Conservation (phyloP, 495 filamentous ascomycete genomes). For the Penicillium waksmanii region DNA sequence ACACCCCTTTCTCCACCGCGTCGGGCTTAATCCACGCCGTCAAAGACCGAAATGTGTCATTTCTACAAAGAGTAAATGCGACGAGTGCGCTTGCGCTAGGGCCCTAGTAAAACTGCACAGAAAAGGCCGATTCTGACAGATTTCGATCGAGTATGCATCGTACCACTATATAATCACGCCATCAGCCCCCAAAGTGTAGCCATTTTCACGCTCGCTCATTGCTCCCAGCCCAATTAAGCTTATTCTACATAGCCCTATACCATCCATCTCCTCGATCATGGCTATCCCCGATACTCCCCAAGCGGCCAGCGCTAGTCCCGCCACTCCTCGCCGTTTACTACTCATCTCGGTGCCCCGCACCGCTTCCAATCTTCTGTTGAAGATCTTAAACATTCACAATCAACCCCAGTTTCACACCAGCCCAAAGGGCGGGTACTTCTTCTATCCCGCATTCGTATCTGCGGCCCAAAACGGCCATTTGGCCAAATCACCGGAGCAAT, state of each 20-base stretch:
- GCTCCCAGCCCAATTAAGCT: neutral
- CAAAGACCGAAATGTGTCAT: slow-evolving; percentile 2
- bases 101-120: neutral
- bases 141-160: neutral
- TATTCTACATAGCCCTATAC: neutral
- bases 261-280: neutral
- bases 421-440: slow-evolving; percentile 45
- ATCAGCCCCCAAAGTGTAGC: slow-evolving; percentile 1
- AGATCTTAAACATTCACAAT: slow-evolving; percentile 40
- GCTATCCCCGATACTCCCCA: neutral
- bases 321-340: slow-evolving; percentile 14
- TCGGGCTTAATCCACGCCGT: neutral
- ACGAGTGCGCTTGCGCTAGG: slow-evolving; percentile 1
- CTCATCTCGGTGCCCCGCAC: slow-evolving; percentile 46
- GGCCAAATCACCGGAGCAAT: slow-evolving; percentile 26
- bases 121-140: neutral
- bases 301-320: neutral
- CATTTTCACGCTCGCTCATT: slow-evolving; percentile 6
- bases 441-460: slow-evolving; percentile 24
- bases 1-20: neutral
- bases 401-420: slow-evolving; percentile 36
- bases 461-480: slow-evolving; percentile 10
- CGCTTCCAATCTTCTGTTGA: slow-evolving; percentile 45
- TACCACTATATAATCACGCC: slow-evolving; percentile 4
- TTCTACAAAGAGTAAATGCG: neutral